A percentile compares a stretch with the other conserved stretches of the same genome.
Conservation (phyloP, 2,329 filamentous ascomycete species). For the Xylaria sp. region DNA sequence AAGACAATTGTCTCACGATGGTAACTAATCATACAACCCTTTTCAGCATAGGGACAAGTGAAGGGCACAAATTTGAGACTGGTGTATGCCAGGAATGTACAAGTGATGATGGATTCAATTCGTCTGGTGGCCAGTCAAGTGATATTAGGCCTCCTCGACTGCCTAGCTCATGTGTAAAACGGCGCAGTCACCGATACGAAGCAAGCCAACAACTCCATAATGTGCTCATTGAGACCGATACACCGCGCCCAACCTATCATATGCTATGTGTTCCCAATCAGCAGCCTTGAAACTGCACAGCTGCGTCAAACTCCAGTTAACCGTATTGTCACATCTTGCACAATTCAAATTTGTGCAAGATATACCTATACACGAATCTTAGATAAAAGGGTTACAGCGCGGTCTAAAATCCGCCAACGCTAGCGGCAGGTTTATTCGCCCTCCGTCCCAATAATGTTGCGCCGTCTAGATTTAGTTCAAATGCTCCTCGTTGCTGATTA, state of each 20-base stretch:
- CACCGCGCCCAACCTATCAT: constrained; percentile 38
- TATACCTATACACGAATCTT: constrained; percentile 16
- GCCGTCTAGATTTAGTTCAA: constrained; percentile 91
- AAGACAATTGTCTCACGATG: constrained; percentile 24
- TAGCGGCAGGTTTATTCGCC: constrained; percentile 63
- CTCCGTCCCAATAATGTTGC: constrained; percentile 85
- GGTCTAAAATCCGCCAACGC: constrained; percentile 50
- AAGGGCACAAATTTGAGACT: constrained; percentile 3
- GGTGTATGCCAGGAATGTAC: constrained; percentile 17
- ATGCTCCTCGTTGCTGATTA: constrained; percentile 78
- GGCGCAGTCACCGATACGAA: constrained; percentile 37
- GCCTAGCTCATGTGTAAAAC: constrained; percentile 43
- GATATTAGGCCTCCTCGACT: constrained; percentile 39
- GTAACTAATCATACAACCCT: background rate
- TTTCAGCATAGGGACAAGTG: background rate
- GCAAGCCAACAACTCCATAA: constrained; percentile 40
- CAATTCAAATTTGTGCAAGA: constrained; percentile 24
- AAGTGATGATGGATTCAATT: constrained; percentile 29
- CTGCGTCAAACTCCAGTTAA: constrained; percentile 33
- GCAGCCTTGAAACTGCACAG: constrained; percentile 28
- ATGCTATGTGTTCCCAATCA: constrained; percentile 31
- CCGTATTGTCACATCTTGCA: constrained; percentile 11
- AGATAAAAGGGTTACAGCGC: constrained; percentile 1
- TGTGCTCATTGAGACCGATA: constrained; percentile 46
- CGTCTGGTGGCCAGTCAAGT: constrained; percentile 28